Percentiles rank a stretch among this genome's conserved stretches.
Conservation (phyloP, 495 filamentous ascomycete species). For the Aspergillus ellipticus region DNA sequence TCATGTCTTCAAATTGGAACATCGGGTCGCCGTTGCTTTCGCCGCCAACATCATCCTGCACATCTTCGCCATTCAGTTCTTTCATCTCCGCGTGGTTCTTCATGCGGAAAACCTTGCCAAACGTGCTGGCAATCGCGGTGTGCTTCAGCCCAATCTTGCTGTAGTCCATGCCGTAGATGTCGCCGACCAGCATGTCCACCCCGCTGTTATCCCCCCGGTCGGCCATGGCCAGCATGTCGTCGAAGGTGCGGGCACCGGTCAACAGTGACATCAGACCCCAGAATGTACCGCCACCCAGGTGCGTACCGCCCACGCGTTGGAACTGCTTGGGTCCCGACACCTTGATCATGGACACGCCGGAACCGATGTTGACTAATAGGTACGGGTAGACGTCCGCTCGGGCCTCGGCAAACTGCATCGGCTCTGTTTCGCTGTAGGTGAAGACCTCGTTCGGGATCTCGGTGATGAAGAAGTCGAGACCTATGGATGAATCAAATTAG, state of each 20-base stretch:
- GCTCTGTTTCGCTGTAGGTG: conserved; percentile 83
- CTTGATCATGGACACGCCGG: conserved; percentile 97
- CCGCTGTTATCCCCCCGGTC: conserved; percentile 85
- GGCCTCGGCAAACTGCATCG: conserved; percentile 77
- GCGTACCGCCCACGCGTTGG: conserved; percentile 89
- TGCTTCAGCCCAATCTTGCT: conserved; percentile 91
- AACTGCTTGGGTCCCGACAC: conserved; percentile 83
- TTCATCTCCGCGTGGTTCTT: conserved; percentile 67
- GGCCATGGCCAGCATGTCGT: conserved; percentile 95
- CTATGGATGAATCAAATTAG: conserved; percentile 32
- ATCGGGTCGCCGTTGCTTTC: conserved; percentile 26
- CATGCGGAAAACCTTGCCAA: conserved; percentile 91
- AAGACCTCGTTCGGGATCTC: conserved; percentile 97
- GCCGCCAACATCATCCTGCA: conserved; percentile 47
- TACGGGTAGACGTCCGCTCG: conserved; percentile 85
- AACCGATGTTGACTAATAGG: conserved; percentile 97
- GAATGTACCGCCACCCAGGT: conserved; percentile 89
- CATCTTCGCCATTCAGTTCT: conserved; percentile 29
- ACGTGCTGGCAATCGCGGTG: conserved; percentile 89
- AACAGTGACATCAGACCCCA: conserved; percentile 91
- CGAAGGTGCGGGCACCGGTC: conserved; percentile 85
- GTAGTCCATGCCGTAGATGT: conserved; percentile 97
- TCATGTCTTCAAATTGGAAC: conserved; percentile 65
- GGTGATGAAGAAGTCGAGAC: conserved; percentile 97
- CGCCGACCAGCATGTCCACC: conserved; percentile 96